phyloP scores from a whole-genome alignment of 805 yeast species.

The Nakazawaea wyomingensis region DNA sequence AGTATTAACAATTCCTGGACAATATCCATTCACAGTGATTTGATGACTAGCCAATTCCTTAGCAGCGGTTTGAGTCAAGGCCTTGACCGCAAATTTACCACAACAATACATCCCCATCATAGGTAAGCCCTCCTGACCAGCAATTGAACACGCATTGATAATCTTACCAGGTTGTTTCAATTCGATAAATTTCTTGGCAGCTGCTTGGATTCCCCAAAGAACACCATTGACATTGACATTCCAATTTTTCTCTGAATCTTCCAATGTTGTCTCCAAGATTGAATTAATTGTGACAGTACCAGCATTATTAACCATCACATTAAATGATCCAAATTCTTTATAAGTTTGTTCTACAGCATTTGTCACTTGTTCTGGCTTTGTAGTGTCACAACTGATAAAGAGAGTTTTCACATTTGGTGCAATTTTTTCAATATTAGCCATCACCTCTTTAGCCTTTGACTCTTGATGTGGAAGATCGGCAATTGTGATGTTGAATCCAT shows the following conservation, averaged over 20 bases:
- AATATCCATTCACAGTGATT: constrained; percentile 33
- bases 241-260: constrained; percentile 20
- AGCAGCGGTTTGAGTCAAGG: constrained; percentile 32
- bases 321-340: constrained; percentile 26
- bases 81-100: constrained; percentile 32
- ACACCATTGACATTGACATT: constrained; percentile 28
- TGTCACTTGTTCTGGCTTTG: constrained; percentile 20
- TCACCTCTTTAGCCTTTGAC: constrained; percentile 19
- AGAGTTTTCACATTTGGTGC: constrained; percentile 17
- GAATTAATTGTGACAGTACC: constrained; percentile 27
- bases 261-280: constrained; percentile 24
- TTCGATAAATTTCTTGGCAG: constrained; percentile 24
- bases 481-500: constrained; percentile 39
- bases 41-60: constrained; percentile 30
- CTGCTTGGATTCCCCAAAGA: constrained; percentile 30
- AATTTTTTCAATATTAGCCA: constrained; percentile 18
- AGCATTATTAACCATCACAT: constrained; percentile 33
- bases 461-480: constrained; percentile 20
- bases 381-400: constrained; percentile 23
- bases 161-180: constrained; percentile 30
- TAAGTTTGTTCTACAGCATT: constrained; percentile 25
- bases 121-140: constrained; percentile 27
- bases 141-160: constrained; percentile 32
- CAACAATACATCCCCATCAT: constrained; percentile 29
- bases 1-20: constrained; percentile 37